A percentile compares a stretch with the other conserved stretches of the same genome.
Evolutionary conservation across 2,329 filamentous ascomycete genomes (phyloP).

Genomic region (Phaeoacremonium minimum): DNA sequence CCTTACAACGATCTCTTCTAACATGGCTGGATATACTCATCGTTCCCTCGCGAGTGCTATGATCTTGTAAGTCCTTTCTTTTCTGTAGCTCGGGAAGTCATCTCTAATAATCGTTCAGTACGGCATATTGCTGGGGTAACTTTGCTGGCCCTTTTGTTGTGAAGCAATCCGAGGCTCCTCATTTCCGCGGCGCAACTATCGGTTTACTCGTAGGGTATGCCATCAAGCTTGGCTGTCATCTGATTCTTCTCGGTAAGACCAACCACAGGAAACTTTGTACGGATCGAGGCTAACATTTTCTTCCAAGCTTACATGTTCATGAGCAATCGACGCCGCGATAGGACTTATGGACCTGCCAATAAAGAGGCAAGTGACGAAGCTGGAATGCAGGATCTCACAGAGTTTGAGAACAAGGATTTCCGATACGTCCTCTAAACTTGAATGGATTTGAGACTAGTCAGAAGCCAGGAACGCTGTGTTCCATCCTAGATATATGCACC

Average conservation of each 20-base stretch:
- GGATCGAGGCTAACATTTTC: background rate
- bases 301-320: conserved; percentile 24
- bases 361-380: conserved; percentile 27
- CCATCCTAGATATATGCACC: no score
- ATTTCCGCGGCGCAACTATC: conserved; percentile 26
- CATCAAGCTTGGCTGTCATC: conserved; percentile 29
- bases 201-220: conserved; percentile 32
- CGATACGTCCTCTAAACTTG: conserved; percentile 30
- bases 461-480: no score
- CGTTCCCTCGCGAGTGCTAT: conserved; percentile 25
- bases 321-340: conserved; percentile 24
- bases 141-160: conserved; percentile 32
- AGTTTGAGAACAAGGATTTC: conserved; percentile 37
- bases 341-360: conserved; percentile 24
- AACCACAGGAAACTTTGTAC: background rate
- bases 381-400: conserved; percentile 33
- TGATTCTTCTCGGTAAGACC: conserved; percentile 24
- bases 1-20: conserved; percentile 25
- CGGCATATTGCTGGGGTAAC: conserved; percentile 32
- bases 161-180: conserved; percentile 24
- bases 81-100: background rate
- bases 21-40: conserved; percentile 31
- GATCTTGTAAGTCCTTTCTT: conserved; percentile 18
- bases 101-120: conserved; percentile 9
- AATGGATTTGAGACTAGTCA: no score